Evolutionary conservation across 257 asterid genomes (phyloP), one percentile per base, ranked within the genome.

Genomic region (Mitragyna speciosa): DNA sequence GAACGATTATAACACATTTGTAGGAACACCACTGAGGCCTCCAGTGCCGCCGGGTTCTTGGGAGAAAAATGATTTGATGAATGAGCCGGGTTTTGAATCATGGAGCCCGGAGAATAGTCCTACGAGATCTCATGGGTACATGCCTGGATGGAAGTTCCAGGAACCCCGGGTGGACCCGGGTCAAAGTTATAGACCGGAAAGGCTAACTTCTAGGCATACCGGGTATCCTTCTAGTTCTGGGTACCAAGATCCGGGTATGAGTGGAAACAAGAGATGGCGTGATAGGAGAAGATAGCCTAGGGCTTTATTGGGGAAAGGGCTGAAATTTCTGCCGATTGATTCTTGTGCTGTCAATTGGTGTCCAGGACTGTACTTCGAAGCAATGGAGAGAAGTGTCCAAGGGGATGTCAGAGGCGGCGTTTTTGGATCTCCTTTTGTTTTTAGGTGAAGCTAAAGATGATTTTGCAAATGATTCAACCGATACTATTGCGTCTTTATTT

Each of bases 101-200:
- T 84, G 94, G 95, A 90, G 97, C 84, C 98, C 91, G 19, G 92
- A 90, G 22, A 81, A 91, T 79, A 90, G 97, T 81, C 92, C 93
- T 0, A 74, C 81, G 73, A 86, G 97, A 70, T 85, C 79, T 10
- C 84, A 75, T 14, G 89, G 86, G 24, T 78, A 85, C 76, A 30
- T 69, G 56, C 86, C 85, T 1, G 87, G 86, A 73, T 87, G 75
- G 79, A 87, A 85, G 76, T 58, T 76, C 48, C 72, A 79, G 20
- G 90, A 83, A 58, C 80, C 86, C 17, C 78, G 81, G 67, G 75
- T 70, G 81, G 81, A 86, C 76, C 64, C 72, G 30, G 84, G 88
- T 58, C 86, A 84, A 14, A 72, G 79, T 31, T 83, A 88, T 72
- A 78, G 87, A 72, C 80, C 87, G 8, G 90, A 86, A 51, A 61